Evolutionary conservation across 176 grass and related monocot genomes (phyloP).

Genomic region (Avena eriantha): DNA sequence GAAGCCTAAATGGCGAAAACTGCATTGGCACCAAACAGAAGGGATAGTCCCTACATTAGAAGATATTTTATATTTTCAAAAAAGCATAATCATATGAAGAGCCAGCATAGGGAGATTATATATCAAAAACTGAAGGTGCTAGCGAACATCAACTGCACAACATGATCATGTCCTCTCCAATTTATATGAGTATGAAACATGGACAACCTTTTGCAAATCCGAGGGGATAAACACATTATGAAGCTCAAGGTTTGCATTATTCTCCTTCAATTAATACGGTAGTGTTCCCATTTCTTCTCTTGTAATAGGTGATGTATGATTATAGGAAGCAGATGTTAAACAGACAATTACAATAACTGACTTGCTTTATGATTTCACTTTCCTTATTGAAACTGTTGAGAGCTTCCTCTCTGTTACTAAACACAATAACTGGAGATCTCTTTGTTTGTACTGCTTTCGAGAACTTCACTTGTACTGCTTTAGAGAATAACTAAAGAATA

Average conservation of each 20-base stretch:
- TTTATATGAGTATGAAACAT: conserved; percentile 28
- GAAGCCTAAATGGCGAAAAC: not conserved
- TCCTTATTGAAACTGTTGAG: not conserved
- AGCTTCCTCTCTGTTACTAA: conserved; percentile 8
- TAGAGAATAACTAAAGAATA: conserved; percentile 3
- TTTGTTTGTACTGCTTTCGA: not conserved
- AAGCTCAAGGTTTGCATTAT: not conserved
- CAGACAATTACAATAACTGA: not conserved
- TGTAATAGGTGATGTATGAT: not conserved
- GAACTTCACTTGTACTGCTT: not conserved
- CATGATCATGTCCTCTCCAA: not conserved
- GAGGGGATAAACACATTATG: not conserved
- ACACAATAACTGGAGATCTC: not conserved
- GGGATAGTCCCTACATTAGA: conserved; percentile 8
- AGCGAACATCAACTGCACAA: not conserved
- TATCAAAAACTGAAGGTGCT: not conserved
- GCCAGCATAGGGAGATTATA: not conserved
- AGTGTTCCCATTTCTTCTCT: conserved; percentile 13
- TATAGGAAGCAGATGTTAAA: not conserved
- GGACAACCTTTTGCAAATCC: not conserved
- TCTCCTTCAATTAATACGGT: not conserved
- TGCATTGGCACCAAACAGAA: not conserved
- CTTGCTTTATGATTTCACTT: conserved; percentile 3
- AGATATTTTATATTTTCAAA: not conserved
- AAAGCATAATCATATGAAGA: conserved; percentile 3